Base-by-base conservation (phyloP, 208 protist species). In the Wallacemonas sp. region DNA sequence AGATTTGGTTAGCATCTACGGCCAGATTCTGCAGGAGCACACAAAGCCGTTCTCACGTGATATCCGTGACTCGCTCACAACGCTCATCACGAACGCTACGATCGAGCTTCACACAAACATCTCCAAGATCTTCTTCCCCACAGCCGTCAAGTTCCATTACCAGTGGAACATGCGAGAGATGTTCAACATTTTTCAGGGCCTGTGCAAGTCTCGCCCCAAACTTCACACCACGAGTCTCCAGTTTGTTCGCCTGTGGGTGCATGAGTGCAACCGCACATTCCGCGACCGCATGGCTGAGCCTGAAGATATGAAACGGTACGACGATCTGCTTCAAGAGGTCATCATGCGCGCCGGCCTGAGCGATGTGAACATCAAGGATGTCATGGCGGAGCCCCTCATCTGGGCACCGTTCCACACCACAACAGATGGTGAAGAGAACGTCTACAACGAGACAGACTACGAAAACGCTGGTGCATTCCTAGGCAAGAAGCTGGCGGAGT, bases 91-190 rank as follows among this genome's bases (percentile, higher is more conserved):
- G 22, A 91, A 92, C 47, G 93, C 93, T 26, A 94, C 92, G 26
- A 97, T 98, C 67, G 92, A 97, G 69, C 72, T 98, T 21, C 95
- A 98, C 79, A 61, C 79, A 60, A 83, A 86, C 63, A 79, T 97
- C 39, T 80, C 86, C 17, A 96, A 97, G 62, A 78, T 77, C 19
- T 99, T 99, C 79, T 90, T 99, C 70, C 98, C 98, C 17, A 99
- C 98, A 1, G 97, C 98, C 36, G 87, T 99, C 65, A 99, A 99
- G 76, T 99, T 99, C 84, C 98, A 99, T 77, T 99, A 99, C 80
- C 88, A 98, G 66, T 99, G 99, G 95, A 99, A 99, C 82, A 95
- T 99, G 80, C 84, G 98, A 30, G 98, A 99, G 66, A 93, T 99
- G 72, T 97, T 97, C 66, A 97, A 97, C 76, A 93, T 99, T 46